Base-by-base conservation (phyloP, 305 asterid species). In the Fraxinus platypoda region DNA sequence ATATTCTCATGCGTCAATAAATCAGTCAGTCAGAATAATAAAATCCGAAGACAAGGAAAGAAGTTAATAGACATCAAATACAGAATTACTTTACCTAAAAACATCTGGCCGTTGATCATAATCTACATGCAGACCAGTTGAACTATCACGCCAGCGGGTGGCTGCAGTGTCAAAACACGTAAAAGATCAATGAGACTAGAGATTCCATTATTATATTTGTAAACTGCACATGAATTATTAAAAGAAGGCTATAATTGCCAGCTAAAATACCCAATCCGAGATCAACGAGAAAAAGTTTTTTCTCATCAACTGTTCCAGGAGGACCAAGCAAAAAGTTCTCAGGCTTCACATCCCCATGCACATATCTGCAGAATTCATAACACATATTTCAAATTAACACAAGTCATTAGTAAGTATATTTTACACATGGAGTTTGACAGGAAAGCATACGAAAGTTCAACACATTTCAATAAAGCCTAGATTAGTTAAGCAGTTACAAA, bases 311-410 rank as follows among this genome's bases (percentile, higher is more conserved):
- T 70, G 96, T 90, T 86, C 96, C 94, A 30, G 96, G 93, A 72
- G 89, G 79, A 83, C 97, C 97, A 87, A 93, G 94, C 87, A 91
- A 86, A 85, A 93, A 90, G 80, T 92, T 93, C 88, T 93, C 97
- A 1, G 97, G 97, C 90, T 93, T 93, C 25, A 93, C 93, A 88
- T 92, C 97, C 77, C 96, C 97, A 33, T 93, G 97, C 86, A 93
- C 96, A 88, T 88, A 91, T 85, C 97, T 93, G 91, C 76, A 82
- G 77, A 77, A 59, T 38, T 71, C 68, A 68, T 77, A 81, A 52
- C 21, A 83, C 83, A 38, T 13, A 80, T 31, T 77, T 21, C 35
- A 30, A 8, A 75, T 43, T 34, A 8, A 54, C 72, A 72, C 8
- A 33, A n/a, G 49, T 17, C 49, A 31, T 15, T 72, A 31, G 28